Evolutionary conservation across 768 basidiomycete species (phyloP), one percentile per base, ranked within the genome.

Genomic region (Tulasnella sp.): DNA sequence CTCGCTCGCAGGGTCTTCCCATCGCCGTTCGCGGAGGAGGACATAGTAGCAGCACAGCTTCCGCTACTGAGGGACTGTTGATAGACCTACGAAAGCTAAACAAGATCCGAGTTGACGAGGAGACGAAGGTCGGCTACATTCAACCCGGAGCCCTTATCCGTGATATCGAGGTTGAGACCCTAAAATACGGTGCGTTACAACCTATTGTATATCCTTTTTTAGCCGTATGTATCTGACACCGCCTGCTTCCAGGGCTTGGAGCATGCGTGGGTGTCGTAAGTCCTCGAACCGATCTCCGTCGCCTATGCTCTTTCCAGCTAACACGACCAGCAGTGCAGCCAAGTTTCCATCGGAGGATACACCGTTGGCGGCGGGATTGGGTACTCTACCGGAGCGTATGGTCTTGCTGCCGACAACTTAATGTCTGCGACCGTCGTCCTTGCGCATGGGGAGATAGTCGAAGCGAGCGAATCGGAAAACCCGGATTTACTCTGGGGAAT

Each of bases 341-440:
- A n/a, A n/a, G 58, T 75, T 8, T 54, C 54, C 8, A 34, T 75
- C n/a, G 39, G 67, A 1, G 74, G 67, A 38, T 67, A 76, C 22
- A 54, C 54, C 25, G 49, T 79, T 22, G 79, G 78, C 2, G 74
- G 74, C 34, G 74, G 74, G 25, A 58, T 75, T 12, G 58, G 74
- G 29, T 45, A 68, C 58, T 67, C n/a, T 19, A 38, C 64, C 25
- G 64, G 74, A 36, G 37, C 58, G 37, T 38, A 75, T 36, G 74
- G 74, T 25, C 49, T 75, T n/a, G 74, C 74, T 22, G 36, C 36
- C 67, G 74, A 75, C 67, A 75, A 75, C 64, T 12, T 75, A 17
- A 45, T 75, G 3, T 75, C 74, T 17, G 75, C 75, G n/a, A 76
- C 75, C 19, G 69, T 76, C 22, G 75, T 76, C 7, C 40, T 76